Evolutionary conservation across 345 rosid genomes (phyloP), one percentile per base, ranked within the genome.

Genomic region (Arabidopsis arenosa): DNA sequence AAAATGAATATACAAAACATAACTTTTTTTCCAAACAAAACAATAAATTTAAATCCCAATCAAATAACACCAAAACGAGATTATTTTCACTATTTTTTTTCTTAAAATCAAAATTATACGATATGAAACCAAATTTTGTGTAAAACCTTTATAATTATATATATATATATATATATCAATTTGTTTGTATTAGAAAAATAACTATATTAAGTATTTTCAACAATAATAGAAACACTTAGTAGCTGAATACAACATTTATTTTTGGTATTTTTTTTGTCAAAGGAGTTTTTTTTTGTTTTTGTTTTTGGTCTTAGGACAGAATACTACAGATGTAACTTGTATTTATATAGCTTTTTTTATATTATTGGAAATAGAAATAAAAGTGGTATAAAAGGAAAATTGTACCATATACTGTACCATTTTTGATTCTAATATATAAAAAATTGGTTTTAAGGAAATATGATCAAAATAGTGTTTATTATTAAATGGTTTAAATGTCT

Each of bases 401-500:
- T 12, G 18, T 17, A 11, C n/a, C 33, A 55, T 28, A 69, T 33
- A 70, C 21, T 2, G 14, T 43, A 35, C 35, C 28, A 61, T 23
- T 9, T 39, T 62, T 62, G 21, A 52, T 4, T 28, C 2, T 48
- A 28, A 28, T 23, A 28, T 3, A 28, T 28, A 28, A 28, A 28
- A 47, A 13, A 57, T 7, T 23, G 6, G 9, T 51, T 18, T 13
- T 0, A 3, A 14, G 2, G 45, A 39, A 54, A 35, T 9, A 28
- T 36, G 7, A 26, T 53, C 4, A 11, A 66, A 51, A 7, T 47
- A 8, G 7, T 30, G 2, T 9, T 33, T 44, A 65, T 15, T 15
- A 45, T 32, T 32, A 36, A 66, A 51, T 66, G 59, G 39, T 36
- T 17, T 39, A 35, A 33, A 6, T 64, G 5, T n/a, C 6, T 68